Conservation (phyloP, 768 basidiomycete genomes). For the Lentinus brumalis region DNA sequence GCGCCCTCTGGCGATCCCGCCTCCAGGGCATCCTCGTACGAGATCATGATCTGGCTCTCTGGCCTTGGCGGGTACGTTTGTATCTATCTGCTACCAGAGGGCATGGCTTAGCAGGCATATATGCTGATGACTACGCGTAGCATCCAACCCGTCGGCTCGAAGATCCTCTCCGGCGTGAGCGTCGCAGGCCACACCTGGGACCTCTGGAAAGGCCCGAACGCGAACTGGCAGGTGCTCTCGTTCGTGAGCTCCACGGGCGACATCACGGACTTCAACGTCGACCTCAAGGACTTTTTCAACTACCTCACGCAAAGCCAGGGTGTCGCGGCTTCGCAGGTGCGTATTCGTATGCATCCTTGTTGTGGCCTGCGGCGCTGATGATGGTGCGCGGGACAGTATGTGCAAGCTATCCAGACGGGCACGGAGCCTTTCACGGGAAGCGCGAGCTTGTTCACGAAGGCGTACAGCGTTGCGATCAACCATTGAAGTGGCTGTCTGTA, state of each 20-base stretch:
- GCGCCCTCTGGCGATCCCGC: conserved; percentile 48
- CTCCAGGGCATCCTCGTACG: conserved; percentile 48
- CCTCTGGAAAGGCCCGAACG: conserved; percentile 55
- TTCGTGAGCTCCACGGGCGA: conserved; percentile 52
- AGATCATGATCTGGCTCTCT: conserved; percentile 67
- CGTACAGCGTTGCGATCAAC: conserved; percentile 43
- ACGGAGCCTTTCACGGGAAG: conserved; percentile 56
- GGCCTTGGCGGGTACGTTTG: conserved; percentile 50
- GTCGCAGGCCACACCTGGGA: conserved; percentile 57
- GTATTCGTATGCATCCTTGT: background rate
- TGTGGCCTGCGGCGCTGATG: background rate
- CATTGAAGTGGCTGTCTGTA: background rate
- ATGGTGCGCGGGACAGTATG: conserved; percentile 36
- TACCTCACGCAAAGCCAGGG: conserved; percentile 50
- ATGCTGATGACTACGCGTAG: conserved; percentile 29
- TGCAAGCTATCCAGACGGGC: conserved; percentile 58
- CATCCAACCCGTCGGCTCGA: conserved; percentile 58
- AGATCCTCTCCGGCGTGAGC: conserved; percentile 41
- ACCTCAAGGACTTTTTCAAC: conserved; percentile 58
- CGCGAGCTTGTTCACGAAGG: conserved; percentile 45
- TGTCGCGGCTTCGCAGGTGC: conserved; percentile 48
- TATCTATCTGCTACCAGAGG: no score
- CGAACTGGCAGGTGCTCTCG: conserved; percentile 57
- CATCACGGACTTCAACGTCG: conserved; percentile 51
- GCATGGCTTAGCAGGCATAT: background rate